Evolutionary conservation across 2,329 filamentous ascomycete species (phyloP), one percentile per base, ranked within the genome.

Genomic region (Scedosporium minutisporum): DNA sequence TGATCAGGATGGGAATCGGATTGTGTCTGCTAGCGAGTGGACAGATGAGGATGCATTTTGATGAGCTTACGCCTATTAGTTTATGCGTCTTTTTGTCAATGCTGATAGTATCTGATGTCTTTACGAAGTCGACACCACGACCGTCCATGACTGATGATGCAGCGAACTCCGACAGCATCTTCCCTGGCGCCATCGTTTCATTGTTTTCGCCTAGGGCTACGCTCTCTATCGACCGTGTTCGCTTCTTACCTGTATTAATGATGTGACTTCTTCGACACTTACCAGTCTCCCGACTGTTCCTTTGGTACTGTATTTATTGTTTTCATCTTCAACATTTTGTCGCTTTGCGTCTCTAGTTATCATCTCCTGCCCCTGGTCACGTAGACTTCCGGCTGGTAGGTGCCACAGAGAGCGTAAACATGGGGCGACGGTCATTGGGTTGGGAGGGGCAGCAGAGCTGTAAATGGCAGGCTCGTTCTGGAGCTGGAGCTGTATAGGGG

Each of bases 1-100:
- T 64, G 84, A 86, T 64, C 73, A 75, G n/a, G 80, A 86, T 42
- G 84, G 83, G n/a, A 82, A 84, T 71, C 78, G 85, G 41, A 84
- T 86, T 65, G 75, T 82, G n/a, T 86, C 82, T 38, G 83, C 82
- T 12, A 86, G 84, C 71, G 85, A 87, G 69, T 88, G 85, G 85
- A 86, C 84, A 1, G 85, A 87, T 65, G 85, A 87, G 70, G 84
- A 87, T 71, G 81, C 48, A 38, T 58, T 58, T 25, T 58, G 57
- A 58, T 38, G 27, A 42, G n/a, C 38, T 58, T 25, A 23, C 21
- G 23, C 51, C 51, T 55, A 23, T 55, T 3, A 3, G 12, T 48
- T 48, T 18, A 18, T 10, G 44, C 16, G n/a, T 7, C 14, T 10
- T n/a, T 48, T 48, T n/a, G n/a, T 18, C 44, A 48, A 18, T 48